Evolutionary conservation across 1,139 yeast species (phyloP).

Genomic region (Saccharomyces pastorianus): DNA sequence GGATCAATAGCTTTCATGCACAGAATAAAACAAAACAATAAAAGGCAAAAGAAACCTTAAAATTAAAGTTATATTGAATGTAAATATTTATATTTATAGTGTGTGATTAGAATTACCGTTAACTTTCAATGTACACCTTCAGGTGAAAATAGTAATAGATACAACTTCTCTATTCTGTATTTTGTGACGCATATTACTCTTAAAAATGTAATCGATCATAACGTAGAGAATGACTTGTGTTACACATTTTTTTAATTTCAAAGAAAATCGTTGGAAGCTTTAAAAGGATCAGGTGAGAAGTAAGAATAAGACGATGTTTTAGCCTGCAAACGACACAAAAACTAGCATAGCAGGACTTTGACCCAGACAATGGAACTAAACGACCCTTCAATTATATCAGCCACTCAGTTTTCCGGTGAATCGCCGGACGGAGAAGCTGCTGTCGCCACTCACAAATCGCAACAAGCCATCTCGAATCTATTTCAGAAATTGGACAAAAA

Average conservation of each 20-base stretch:
- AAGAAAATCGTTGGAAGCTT: background rate
- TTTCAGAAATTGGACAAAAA: background rate
- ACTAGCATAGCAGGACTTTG: background rate
- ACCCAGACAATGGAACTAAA: conserved; percentile 1
- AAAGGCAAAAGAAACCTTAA: background rate
- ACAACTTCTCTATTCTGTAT: background rate
- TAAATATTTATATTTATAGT: background rate
- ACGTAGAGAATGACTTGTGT: background rate
- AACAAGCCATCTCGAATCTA: background rate
- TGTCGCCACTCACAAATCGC: background rate
- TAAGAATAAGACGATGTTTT: background rate
- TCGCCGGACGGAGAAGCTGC: background rate
- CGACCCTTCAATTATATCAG: conserved; percentile 6
- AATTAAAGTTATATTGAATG: background rate
- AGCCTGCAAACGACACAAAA: background rate
- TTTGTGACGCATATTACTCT: background rate
- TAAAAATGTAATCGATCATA: too few relatives aligned
- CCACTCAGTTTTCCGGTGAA: background rate
- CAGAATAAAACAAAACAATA: background rate
- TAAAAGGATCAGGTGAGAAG: background rate
- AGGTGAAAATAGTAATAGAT: too few relatives aligned
- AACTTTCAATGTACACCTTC: background rate
- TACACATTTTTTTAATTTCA: background rate
- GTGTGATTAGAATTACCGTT: background rate
- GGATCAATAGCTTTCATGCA: background rate